Conservation (phyloP, 441 rosid species). For the Manihot esculenta region DNA sequence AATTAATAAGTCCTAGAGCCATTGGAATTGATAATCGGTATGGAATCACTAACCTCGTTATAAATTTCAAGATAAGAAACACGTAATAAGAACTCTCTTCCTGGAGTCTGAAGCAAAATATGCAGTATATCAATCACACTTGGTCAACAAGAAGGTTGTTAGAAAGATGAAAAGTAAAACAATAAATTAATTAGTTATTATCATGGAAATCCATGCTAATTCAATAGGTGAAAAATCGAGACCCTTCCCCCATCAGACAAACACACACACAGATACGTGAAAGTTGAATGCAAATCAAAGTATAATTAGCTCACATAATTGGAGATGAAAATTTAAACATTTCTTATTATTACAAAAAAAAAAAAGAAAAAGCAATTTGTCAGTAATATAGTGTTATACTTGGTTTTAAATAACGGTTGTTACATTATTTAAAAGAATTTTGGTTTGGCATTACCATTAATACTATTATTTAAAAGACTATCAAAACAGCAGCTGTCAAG, state of each 20-base stretch:
- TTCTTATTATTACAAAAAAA: background rate
- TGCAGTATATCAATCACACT: conserved; percentile 26
- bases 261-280: background rate
- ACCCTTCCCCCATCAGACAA: too few relatives aligned
- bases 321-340: background rate
- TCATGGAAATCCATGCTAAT: background rate
- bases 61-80: conserved; percentile 99
- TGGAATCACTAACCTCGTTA: conserved; percentile 71
- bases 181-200: background rate
- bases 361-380: too few relatives aligned
- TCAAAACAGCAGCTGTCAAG: too few relatives aligned
- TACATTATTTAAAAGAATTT: too few relatives aligned
- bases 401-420: too few relatives aligned
- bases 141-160: conserved; percentile 8
- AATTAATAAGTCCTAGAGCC: background rate
- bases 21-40: background rate
- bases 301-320: background rate
- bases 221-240: background rate
- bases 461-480: too few relatives aligned
- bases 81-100: conserved; percentile 95
- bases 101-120: conserved; percentile 78
- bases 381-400: too few relatives aligned
- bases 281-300: background rate
- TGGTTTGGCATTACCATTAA: too few relatives aligned
- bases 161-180: background rate